Percentiles rank a stretch among this genome's conserved stretches.
These are phyloP conservation scores for Eimeria brunetti DNA, from an alignment of 169 alveolate species.

Conservation along the genomic window DNA sequence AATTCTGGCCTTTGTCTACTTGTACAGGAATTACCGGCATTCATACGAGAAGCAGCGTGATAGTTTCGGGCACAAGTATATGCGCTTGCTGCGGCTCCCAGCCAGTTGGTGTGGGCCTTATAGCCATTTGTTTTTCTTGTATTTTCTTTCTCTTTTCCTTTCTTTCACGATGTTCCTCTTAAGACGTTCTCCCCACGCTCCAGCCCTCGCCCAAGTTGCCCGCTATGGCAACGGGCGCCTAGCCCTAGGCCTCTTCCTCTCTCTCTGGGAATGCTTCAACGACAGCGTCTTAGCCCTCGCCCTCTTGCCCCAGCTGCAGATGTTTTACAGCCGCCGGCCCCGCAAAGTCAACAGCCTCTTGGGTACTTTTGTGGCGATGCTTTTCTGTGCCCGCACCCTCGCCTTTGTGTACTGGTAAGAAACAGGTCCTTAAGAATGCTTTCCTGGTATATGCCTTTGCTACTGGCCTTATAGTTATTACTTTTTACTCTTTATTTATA, in stretches of 20 bases:
- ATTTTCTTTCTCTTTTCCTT: slow-evolving; percentile 50
- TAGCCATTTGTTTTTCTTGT: slow-evolving; percentile 27
- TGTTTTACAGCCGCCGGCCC: slow-evolving; percentile 85
- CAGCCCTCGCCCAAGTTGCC: slow-evolving; percentile 58
- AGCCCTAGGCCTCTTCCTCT: slow-evolving; percentile 67
- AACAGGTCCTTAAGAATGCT: background rate
- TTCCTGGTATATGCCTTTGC: too few species aligned
- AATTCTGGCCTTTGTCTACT: slow-evolving; percentile 64
- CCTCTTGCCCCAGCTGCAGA: slow-evolving; percentile 84
- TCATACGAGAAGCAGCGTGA: slow-evolving; percentile 83
- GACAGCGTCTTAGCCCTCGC: slow-evolving; percentile 85
- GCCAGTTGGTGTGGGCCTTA: background rate
- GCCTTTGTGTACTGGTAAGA: slow-evolving; percentile 83
- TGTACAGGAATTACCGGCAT: slow-evolving; percentile 61
- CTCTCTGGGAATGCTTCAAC: slow-evolving; percentile 85
- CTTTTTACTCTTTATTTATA: background rate
- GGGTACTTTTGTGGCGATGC: slow-evolving; percentile 83
- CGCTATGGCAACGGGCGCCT: slow-evolving; percentile 68
- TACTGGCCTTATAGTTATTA: too few species aligned
- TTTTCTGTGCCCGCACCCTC: slow-evolving; percentile 82
- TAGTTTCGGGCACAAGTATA: slow-evolving; percentile 81
- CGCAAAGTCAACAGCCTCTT: slow-evolving; percentile 82
- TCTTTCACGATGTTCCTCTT: slow-evolving; percentile 67
- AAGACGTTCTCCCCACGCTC: slow-evolving; percentile 69
- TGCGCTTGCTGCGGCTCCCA: slow-evolving; percentile 12